A percentile compares a stretch with the other conserved stretches of the same genome.
phyloP scores from a whole-genome alignment of 2,329 filamentous ascomycete genomes.

The Huntiella moniliformis region DNA sequence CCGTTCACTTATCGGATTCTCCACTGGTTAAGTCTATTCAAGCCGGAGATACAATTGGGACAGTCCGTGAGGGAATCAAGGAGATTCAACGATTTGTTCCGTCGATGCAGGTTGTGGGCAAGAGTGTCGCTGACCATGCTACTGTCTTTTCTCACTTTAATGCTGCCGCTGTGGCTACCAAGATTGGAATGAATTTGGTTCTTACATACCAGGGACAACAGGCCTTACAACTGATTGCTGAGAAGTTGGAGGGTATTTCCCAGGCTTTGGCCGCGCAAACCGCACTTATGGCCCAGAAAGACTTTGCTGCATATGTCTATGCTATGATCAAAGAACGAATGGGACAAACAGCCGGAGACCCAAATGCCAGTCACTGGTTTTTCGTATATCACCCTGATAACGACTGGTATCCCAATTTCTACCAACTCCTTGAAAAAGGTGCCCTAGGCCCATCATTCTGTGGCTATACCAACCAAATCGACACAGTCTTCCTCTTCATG shows the following conservation, averaged over 20 bases:
- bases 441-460: slow-evolving; percentile 20
- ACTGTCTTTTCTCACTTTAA: slow-evolving; percentile 18
- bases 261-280: slow-evolving; percentile 19
- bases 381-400: slow-evolving; percentile 25
- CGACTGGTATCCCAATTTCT: slow-evolving; percentile 24
- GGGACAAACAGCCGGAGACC: slow-evolving; percentile 18
- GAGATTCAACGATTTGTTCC: slow-evolving; percentile 16
- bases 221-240: slow-evolving; percentile 20
- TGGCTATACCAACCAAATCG: slow-evolving; percentile 23
- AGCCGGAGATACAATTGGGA: slow-evolving; percentile 10
- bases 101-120: slow-evolving; percentile 20
- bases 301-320: slow-evolving; percentile 21
- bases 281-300: slow-evolving; percentile 20
- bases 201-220: slow-evolving; percentile 21
- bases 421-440: slow-evolving; percentile 19
- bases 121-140: slow-evolving; percentile 18
- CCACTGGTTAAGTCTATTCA: slow-evolving; percentile 11
- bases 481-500: slow-evolving; percentile 24
- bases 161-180: slow-evolving; percentile 17
- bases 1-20: slow-evolving; percentile 10
- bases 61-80: slow-evolving; percentile 9
- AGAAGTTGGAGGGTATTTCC: slow-evolving; percentile 19
- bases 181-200: slow-evolving; percentile 20
- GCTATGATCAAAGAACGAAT: slow-evolving; percentile 21
- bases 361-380: slow-evolving; percentile 20